Evolutionary conservation across 768 basidiomycete species (phyloP).

Genomic region (Roridomyces roridus): DNA sequence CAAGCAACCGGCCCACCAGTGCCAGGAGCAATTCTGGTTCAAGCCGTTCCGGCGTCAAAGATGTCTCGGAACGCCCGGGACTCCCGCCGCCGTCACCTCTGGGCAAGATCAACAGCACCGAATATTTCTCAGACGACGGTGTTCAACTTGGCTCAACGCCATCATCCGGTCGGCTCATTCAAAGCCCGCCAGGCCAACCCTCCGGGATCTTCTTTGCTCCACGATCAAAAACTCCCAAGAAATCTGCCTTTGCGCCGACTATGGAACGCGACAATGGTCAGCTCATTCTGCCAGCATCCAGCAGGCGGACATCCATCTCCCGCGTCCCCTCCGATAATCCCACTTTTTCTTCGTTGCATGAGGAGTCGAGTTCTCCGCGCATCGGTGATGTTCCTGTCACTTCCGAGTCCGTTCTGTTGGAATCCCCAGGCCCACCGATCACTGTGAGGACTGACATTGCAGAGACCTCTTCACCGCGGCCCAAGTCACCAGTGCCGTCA

Average conservation of each 20-base stretch:
- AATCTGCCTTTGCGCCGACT: slow-evolving; percentile 40
- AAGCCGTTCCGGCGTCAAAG: slow-evolving; percentile 57
- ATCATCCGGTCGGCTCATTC: slow-evolving; percentile 87
- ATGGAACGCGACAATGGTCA: slow-evolving; percentile 58
- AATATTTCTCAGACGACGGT: slow-evolving; percentile 79
- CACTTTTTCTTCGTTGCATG: slow-evolving; percentile 43
- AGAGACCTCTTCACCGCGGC: background rate
- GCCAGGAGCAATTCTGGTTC: slow-evolving; percentile 69
- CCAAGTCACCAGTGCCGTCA: slow-evolving; percentile 9
- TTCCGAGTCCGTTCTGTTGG: background rate
- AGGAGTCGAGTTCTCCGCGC: slow-evolving; percentile 26
- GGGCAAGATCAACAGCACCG: slow-evolving; percentile 71
- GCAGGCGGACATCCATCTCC: slow-evolving; percentile 32
- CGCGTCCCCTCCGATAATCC: slow-evolving; percentile 30
- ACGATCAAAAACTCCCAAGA: slow-evolving; percentile 45
- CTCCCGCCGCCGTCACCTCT: slow-evolving; percentile 73
- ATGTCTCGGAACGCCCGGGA: slow-evolving; percentile 41
- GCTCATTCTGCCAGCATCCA: slow-evolving; percentile 31
- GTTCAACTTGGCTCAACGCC: slow-evolving; percentile 76
- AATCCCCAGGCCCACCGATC: slow-evolving; percentile 7
- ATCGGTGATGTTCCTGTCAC: background rate
- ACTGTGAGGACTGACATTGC: slow-evolving; percentile 6
- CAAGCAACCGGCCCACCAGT: slow-evolving; percentile 50
- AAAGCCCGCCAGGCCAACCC: slow-evolving; percentile 91
- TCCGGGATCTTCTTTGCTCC: slow-evolving; percentile 98